Base-by-base conservation (phyloP, 768 basidiomycete genomes). In the Kwoniella dejecticola region DNA sequence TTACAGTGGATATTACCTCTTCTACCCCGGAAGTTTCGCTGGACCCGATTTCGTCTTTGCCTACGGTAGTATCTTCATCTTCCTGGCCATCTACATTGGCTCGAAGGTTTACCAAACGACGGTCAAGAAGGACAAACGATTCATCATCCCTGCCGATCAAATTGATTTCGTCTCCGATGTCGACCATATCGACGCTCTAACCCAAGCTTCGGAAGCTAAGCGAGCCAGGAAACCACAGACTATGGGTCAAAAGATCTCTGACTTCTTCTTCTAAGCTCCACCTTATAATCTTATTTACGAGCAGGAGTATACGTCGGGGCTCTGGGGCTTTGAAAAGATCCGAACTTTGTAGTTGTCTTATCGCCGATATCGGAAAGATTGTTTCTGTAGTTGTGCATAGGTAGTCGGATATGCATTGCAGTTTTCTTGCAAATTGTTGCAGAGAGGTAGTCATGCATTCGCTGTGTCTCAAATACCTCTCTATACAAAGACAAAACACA, bases 21-120 rank as follows among this genome's bases (percentile, higher is more conserved):
- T 68, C 59, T 54, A 59, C 19, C 63, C 67, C 4, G 59, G 46
- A 11, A 15, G 54, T 0, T 68, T 62, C 41, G 50, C 48, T 30
- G 56, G 56, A n/a, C 29, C 60, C 42, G 60, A 62, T 46, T 68
- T 68, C 47, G 42, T 68, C 29, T 68, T 68, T 46, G 58, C 62
- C 27, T 68, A 68, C 53, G 62, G 62, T 11, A 54, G 52, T 29
- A 60, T 50, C n/a, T 68, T 68, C 60, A 47, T 68, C 52, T 68
- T 64, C 56, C 26, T 57, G 15, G 59, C 55, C 56, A 64, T 64
- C 50, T 41, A 58, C 30, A 12, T 64, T 42, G 52, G 47, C 10
- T 61, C 54, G 19, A 64, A 65, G 53, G 19, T 52, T 21, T 64
- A 54, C 23, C 38, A 58, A 4, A 38, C 56, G 4, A 21, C 61